Evolutionary conservation across 2,329 filamentous ascomycete genomes (phyloP), one percentile per base, ranked within the genome.

Genomic region (Fusarium mangiferae): DNA sequence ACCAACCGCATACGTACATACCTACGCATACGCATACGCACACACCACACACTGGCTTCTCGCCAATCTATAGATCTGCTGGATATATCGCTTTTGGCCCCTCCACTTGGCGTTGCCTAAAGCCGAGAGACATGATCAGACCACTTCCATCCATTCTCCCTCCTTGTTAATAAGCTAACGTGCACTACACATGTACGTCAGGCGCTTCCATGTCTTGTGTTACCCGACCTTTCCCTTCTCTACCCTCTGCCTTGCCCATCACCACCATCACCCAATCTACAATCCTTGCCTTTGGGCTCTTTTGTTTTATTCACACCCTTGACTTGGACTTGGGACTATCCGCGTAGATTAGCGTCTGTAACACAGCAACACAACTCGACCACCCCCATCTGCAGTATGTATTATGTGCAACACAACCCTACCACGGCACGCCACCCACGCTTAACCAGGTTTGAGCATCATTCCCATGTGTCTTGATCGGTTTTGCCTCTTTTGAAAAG

Each of bases 201-300:
- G 64, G 66, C 70, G 45, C 46, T 70, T 66, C 66, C 42, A 63
- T 74, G 71, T 71, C 71, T 63, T 74, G 71, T 74, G 71, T 74
- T 72, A 74, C 71, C 67, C 59, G 71, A 74, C 71, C 71, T 74
- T 74, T 74, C 71, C 71, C 61, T 55, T 72, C 71, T 66, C 49
- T 74, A 20, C 57, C 49, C 44, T 68, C 52, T 61, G 67, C 71
- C 71, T 68, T 61, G 71, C 55, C 36, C 42, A 72, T 72, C 56
- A 68, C 51, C 64, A 59, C 66, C 67, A 70, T 70, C 51, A 54
- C 61, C 46, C 57, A 41, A 48, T 70, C 70, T 46, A 30, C 38
- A 55, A 68, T 71, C 67, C 67, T 70, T 65, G 71, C 66, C 55
- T 62, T 57, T 61, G 51, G 71, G 45, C 46, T 65, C 59, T 66